Conservation (phyloP, 179 eudicot species). For the Sideroxylon spinosum region DNA sequence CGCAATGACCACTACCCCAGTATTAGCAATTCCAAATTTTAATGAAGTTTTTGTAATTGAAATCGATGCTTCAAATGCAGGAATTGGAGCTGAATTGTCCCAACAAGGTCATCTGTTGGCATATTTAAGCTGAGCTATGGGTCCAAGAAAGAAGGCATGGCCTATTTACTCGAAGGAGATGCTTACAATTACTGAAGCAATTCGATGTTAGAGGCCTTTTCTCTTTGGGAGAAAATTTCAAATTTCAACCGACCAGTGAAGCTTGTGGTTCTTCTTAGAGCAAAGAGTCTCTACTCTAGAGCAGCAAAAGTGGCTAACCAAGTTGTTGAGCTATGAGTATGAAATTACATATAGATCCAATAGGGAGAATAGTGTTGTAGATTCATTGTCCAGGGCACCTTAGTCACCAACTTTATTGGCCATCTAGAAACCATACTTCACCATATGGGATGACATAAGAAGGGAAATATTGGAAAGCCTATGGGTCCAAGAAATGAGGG, state of each 20-base stretch:
- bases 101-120: background rate
- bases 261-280: too few species aligned
- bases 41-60: background rate
- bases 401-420: too few species aligned
- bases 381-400: too few species aligned
- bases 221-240: too few species aligned
- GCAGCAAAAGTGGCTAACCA: conserved; percentile 17
- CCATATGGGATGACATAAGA: too few species aligned
- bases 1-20: background rate
- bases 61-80: background rate
- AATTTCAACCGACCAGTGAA: too few species aligned
- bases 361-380: too few species aligned
- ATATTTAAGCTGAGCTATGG: background rate
- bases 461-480: too few species aligned
- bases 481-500: too few species aligned
- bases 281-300: background rate
- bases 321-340: conserved; percentile 1
- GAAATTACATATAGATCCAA: background rate
- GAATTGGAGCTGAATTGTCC: background rate
- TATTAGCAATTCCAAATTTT: background rate
- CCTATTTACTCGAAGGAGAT: background rate
- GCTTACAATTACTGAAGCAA: background rate
- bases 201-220: too few species aligned
- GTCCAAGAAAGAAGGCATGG: background rate
- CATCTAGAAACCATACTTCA: too few species aligned